These are phyloP conservation scores for Sporothrix brunneoviolacea DNA, from an alignment of 2,329 filamentous ascomycete species.

Conservation along the genomic window DNA sequence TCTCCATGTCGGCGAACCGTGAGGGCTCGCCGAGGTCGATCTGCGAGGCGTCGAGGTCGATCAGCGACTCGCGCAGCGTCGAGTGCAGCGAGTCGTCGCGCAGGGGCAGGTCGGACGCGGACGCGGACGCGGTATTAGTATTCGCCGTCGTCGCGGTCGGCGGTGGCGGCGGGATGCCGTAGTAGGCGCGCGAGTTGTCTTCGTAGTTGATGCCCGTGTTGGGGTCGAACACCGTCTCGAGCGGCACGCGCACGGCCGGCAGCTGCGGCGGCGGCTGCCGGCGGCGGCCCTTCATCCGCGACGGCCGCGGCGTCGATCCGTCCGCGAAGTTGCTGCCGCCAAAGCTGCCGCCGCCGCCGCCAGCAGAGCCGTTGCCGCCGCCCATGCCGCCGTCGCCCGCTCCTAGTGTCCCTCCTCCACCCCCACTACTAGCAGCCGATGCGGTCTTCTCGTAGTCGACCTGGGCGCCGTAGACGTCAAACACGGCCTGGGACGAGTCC, in stretches of 20 bases:
- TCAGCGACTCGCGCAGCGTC: slow-evolving; percentile 55
- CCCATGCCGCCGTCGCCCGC: slow-evolving; percentile 18
- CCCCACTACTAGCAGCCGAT: not conserved
- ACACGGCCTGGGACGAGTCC: slow-evolving; percentile 52
- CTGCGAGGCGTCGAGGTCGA: slow-evolving; percentile 54
- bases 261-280: slow-evolving; percentile 53
- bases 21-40: slow-evolving; percentile 46
- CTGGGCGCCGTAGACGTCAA: slow-evolving; percentile 49
- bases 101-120: slow-evolving; percentile 51
- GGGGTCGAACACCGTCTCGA: slow-evolving; percentile 61
- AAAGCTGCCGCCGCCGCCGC: slow-evolving; percentile 29
- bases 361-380: slow-evolving; percentile 2
- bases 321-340: not conserved
- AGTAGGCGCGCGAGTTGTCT: slow-evolving; percentile 56
- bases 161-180: slow-evolving; percentile 40
- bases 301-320: slow-evolving; percentile 41
- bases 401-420: not conserved
- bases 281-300: slow-evolving; percentile 42
- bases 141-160: slow-evolving; percentile 24
- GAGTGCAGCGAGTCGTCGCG: slow-evolving; percentile 48
- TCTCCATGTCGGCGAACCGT: slow-evolving; percentile 55
- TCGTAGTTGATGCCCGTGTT: slow-evolving; percentile 59
- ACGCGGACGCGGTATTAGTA: slow-evolving; percentile 19
- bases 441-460: slow-evolving; percentile 36
- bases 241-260: slow-evolving; percentile 49